Evolutionary conservation across 2,329 filamentous ascomycete species (phyloP), one percentile per base, ranked within the genome.

Genomic region (Colletotrichum echinochloae): DNA sequence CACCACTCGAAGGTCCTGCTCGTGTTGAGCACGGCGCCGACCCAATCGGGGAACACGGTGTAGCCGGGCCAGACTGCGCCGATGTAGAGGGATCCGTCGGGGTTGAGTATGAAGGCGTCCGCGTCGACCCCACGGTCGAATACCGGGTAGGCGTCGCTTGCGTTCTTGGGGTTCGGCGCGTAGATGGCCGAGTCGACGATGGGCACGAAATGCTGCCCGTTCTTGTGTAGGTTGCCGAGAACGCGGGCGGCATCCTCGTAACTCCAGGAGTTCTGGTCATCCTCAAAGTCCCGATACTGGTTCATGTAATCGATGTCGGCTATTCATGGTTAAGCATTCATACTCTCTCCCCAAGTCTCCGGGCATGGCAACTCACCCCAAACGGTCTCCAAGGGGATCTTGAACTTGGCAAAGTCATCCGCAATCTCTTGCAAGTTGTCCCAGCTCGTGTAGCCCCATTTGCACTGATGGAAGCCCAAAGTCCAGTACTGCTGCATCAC

Each of bases 401-500:
- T 81, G 49, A 88, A 87, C 59, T 84, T 83, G 44, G 85, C 87
- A 79, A 93, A 93, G 78, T 89, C 90, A 70, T 88, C 87, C 6
- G 93, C 86, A 1, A 93, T 90, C 60, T 89, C 87, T 72, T 91
- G 86, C 3, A 94, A 77, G 35, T 89, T 85, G 1, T 88, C 87
- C 89, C 91, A 94, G 75, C 93, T 94, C 48, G 86, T 82, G 78
- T 96, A 96, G 0, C 93, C 94, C 90, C 93, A 96, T 70, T 92
- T 87, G 75, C 93, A 95, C 78, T 97, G 93, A 74, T 97, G 94
- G 77, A 87, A 95, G 0, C 94, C 94, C 71, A 97, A 89, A 0
- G 91, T 89, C 85, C 89, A 95, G 81, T 96, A 96, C 74, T 92
- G 90, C 77, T 95, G 91, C 89, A 95, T 90, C 0, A 90, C 90